Base-by-base conservation (phyloP, 2,329 filamentous ascomycete species). In the Claviceps sp. region DNA sequence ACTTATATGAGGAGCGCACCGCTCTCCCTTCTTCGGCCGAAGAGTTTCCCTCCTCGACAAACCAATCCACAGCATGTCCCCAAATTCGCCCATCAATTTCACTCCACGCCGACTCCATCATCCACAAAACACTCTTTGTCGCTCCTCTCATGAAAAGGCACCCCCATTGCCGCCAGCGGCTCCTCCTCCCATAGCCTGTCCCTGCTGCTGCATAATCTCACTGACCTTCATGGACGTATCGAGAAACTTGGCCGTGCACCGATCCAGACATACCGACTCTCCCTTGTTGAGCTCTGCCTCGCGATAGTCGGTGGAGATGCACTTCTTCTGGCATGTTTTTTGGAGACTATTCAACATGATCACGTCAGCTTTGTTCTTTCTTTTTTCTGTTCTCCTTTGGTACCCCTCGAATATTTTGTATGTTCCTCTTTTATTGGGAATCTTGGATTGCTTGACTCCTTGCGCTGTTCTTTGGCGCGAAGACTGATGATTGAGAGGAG, bases 281-380 rank as follows among this genome's bases (percentile, higher is more conserved):
- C 90, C 94, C 76, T 98, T 98, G 81, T 96, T 95, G 64, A 98
- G 83, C 62, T 98, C 91, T 69, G 81, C 82, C 75, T 98, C 93
- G 68, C 89, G 89, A 81, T 97, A 98, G 63, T 91, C 83, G 64
- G 75, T 77, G 56, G 91, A 91, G 61, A 98, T 81, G 73, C 93
- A 98, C 77, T 98, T 98, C 68, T 85, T 82, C 60, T 87, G 82
- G 81, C 93, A 98, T 57, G 88, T 87, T 70, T 88, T 83, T 64
- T 89, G 84, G 57, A 97, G 80, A 57, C 89, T 94, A 60, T 50
- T 14, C 16, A 14, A 7, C 9, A 13, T 13, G n/a, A 7, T 6
- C 14, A 18, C 16, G n/a, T 49, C 30, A 40, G 36, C 8, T 16
- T 16, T 50, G 8, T 42, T 34, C 11, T 48, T 11, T 20, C 24